Evolutionary conservation across 768 basidiomycete species (phyloP), one percentile per base, ranked within the genome.

Genomic region (Hortiboletus campestris): DNA sequence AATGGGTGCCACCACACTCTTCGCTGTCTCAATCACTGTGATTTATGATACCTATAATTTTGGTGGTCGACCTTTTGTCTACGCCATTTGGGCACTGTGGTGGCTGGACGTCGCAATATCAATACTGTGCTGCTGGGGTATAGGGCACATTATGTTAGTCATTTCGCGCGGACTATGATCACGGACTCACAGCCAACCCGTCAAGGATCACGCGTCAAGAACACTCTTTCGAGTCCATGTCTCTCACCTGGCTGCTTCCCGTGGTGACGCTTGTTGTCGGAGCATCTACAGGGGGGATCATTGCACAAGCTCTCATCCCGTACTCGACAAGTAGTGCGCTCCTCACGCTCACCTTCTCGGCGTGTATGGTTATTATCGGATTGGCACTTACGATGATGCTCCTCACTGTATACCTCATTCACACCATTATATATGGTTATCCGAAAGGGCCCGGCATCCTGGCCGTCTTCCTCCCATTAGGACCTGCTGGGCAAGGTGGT

Each of bases 211-310:
- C 76, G 38, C 63, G 80, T n/a, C 86, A 91, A 19, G 72, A 74
- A 7, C 85, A 90, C 63, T 70, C 82, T 0, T 63, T 85, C 6
- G 73, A 79, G 41, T 65, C 72, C 2, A 80, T 90, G 79, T 83
- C 83, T 0, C 72, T 84, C 22, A 67, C 77, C 20, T 91, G 89
- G 89, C 74, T 91, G 9, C 83, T 92, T 31, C 91, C 91, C 0
- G 80, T 89, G 12, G 85, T 92, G 4, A 82, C 89, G 0, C 77
- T 86, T 16, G 80, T 88, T 42, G 90, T 92, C 64, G 82, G 81
- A 2, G 78, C 87, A 1, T 85, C 90, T 1, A 75, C 83, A 0
- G 89, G 89, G 2, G 85, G 79, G 1, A 68, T 85, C 40, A 67
- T 91, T 22, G 82, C 83, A 0, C 63, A 69, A 2, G 74, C 82